Evolutionary conservation across 2,329 filamentous ascomycete genomes (phyloP).

Genomic region (Botrytis cinerea): DNA sequence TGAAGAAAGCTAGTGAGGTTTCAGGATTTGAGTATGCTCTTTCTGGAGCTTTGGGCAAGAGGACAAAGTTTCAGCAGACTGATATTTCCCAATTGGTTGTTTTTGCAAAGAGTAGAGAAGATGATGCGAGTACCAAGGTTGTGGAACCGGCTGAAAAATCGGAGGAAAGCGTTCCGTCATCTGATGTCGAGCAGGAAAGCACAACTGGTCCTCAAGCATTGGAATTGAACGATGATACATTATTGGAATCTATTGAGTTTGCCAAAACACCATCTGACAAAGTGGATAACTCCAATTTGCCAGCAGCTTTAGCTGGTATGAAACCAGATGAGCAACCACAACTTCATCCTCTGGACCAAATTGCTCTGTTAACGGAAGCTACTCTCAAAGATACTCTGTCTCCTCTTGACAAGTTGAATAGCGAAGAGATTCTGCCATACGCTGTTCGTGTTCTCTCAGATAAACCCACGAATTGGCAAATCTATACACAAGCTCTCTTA

Average conservation of each 20-base stretch:
- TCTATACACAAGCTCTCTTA: slow-evolving; percentile 91
- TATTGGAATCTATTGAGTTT: slow-evolving; percentile 86
- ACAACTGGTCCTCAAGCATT: slow-evolving; percentile 64
- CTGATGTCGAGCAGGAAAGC: slow-evolving; percentile 40
- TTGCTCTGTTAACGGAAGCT: slow-evolving; percentile 83
- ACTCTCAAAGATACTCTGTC: slow-evolving; percentile 88
- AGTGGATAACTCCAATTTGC: slow-evolving; percentile 52
- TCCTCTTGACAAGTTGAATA: slow-evolving; percentile 78
- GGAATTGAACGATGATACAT: slow-evolving; percentile 86
- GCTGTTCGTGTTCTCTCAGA: slow-evolving; percentile 84
- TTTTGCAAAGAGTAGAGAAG: slow-evolving; percentile 70
- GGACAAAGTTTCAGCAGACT: slow-evolving; percentile 77
- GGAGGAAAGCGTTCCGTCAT: slow-evolving; percentile 28
- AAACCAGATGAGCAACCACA: slow-evolving; percentile 80
- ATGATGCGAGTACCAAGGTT: slow-evolving; percentile 26
- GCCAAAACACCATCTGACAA: slow-evolving; percentile 52
- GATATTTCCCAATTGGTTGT: slow-evolving; percentile 88
- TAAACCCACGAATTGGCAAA: slow-evolving; percentile 94
- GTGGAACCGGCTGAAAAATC: slow-evolving; percentile 29
- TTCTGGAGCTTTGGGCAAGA: slow-evolving; percentile 83
- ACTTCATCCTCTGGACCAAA: slow-evolving; percentile 80
- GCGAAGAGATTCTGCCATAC: slow-evolving; percentile 92
- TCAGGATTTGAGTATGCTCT: slow-evolving; percentile 79
- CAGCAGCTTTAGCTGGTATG: slow-evolving; percentile 62
- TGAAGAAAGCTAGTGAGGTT: slow-evolving; percentile 65